A percentile compares a stretch with the other conserved stretches of the same genome.
Evolutionary conservation across 192 early-diverging fungal species (phyloP).

Genomic region (Backusella liffmaniae): DNA sequence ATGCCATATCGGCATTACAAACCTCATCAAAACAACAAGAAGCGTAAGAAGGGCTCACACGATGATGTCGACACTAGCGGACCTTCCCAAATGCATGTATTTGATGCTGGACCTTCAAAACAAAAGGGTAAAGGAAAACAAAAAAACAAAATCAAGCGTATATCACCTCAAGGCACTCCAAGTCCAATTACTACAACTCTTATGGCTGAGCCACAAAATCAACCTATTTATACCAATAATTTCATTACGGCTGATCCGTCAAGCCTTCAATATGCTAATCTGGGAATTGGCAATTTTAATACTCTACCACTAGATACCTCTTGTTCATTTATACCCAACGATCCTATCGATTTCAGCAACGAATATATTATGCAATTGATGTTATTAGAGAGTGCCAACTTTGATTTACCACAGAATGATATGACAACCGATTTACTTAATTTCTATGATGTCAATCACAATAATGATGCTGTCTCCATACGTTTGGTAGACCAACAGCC

Average conservation of each 20-base stretch:
- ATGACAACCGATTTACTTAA: not conserved
- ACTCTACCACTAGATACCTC: not conserved
- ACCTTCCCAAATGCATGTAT: conserved; percentile 6
- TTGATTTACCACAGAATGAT: not conserved
- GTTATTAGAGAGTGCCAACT: not conserved
- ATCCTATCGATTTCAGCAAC: not conserved
- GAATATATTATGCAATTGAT: not conserved
- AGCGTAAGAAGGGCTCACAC: not conserved
- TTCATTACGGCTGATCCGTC: not conserved
- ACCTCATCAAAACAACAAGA: not conserved
- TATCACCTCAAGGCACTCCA: not conserved
- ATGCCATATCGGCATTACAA: not conserved
- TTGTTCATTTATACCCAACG: not conserved
- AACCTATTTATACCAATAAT: not conserved
- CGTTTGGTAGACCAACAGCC: not conserved
- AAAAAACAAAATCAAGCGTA: not conserved
- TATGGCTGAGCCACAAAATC: not conserved
- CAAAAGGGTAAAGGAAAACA: not conserved
- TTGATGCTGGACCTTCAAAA: conserved; percentile 1
- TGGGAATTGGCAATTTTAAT: not conserved
- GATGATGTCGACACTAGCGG: not conserved
- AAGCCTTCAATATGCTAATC: not conserved
- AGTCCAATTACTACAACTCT: not conserved
- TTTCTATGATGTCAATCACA: not conserved
- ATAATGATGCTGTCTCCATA: not conserved